Conservation (phyloP, 352 stramenopile species). For the Globisporangium carolinianum region DNA sequence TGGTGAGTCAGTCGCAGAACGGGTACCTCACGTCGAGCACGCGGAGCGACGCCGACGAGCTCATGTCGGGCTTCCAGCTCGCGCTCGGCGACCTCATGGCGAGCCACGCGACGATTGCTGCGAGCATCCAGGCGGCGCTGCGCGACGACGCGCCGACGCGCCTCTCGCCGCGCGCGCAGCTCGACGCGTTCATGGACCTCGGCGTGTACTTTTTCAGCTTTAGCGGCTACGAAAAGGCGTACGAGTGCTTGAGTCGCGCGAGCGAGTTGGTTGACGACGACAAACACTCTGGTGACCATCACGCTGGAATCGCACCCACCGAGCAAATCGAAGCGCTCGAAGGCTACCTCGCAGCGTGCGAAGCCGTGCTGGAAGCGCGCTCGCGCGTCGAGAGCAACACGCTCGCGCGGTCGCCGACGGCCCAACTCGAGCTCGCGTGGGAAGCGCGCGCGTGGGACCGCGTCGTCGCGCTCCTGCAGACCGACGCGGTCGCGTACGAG, state of each 20-base stretch:
- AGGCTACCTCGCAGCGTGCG: slow-evolving; percentile 64
- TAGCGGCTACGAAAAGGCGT: slow-evolving; percentile 63
- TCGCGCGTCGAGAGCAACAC: slow-evolving; percentile 25
- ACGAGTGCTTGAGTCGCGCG: slow-evolving; percentile 64
- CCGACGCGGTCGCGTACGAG: slow-evolving; percentile 32
- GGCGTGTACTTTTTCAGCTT: slow-evolving; percentile 77
- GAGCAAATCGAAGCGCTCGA: slow-evolving; percentile 27
- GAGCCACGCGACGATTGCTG: slow-evolving; percentile 51
- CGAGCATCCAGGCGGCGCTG: slow-evolving; percentile 49
- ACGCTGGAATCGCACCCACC: slow-evolving; percentile 19
- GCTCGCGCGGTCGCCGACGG: slow-evolving; percentile 24
- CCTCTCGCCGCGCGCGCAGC: slow-evolving; percentile 32
- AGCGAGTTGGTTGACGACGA: slow-evolving; percentile 44
- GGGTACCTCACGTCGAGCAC: slow-evolving; percentile 64
- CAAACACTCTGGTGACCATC: slow-evolving; percentile 8
- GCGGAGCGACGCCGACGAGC: slow-evolving; percentile 58
- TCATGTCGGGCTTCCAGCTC: slow-evolving; percentile 53
- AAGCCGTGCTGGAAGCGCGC: slow-evolving; percentile 51
- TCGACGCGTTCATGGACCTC: slow-evolving; percentile 64
- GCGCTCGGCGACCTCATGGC: slow-evolving; percentile 57
- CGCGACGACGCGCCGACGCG: slow-evolving; percentile 36
- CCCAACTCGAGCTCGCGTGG: slow-evolving; percentile 42
- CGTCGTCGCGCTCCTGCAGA: slow-evolving; percentile 36
- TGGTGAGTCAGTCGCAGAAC: slow-evolving; percentile 64
- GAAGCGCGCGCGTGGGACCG: slow-evolving; percentile 41